A percentile compares a stretch with the other conserved stretches of the same genome.
phyloP scores from a whole-genome alignment of 345 rosid genomes.

The Hypericum androsaemum region DNA sequence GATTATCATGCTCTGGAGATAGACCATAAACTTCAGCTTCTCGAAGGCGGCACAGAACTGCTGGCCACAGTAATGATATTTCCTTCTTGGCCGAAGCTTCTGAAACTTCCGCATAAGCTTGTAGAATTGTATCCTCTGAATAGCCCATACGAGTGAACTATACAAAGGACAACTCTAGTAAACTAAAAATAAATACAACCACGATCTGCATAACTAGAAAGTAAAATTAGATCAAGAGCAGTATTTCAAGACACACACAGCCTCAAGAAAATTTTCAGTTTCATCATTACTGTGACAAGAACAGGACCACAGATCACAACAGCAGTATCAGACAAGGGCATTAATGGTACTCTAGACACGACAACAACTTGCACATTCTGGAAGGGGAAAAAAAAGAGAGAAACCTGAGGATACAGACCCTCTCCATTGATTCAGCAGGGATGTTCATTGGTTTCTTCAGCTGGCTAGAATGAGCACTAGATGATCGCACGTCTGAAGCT shows the following conservation, averaged over 20 bases:
- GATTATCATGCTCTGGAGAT: constrained; percentile 20
- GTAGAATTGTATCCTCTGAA: constrained; percentile 45
- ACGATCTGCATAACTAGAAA: no score
- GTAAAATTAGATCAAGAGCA: no score
- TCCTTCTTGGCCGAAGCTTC: constrained; percentile 44
- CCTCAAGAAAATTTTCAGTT: no score
- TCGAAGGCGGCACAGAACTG: constrained; percentile 56
- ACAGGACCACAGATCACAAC: no score
- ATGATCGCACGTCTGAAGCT: constrained; percentile 16
- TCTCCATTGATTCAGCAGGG: constrained; percentile 42
- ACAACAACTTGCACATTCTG: background rate
- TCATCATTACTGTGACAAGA: no score
- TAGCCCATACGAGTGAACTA: constrained; percentile 55
- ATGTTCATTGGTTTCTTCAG: constrained; percentile 30
- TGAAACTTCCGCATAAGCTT: constrained; percentile 50
- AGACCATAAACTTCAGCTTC: constrained; percentile 51
- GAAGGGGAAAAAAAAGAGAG: background rate
- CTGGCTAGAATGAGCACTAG: constrained; percentile 17
- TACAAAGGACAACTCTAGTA: constrained; percentile 12
- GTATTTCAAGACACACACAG: no score
- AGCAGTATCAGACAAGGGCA: no score
- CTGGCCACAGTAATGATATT: constrained; percentile 51
- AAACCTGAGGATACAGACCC: constrained; percentile 24
- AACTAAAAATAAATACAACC: background rate
- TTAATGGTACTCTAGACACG: no score